Conservation (phyloP, 1,139 yeast species). For the Lodderomyces parapsilosis region DNA sequence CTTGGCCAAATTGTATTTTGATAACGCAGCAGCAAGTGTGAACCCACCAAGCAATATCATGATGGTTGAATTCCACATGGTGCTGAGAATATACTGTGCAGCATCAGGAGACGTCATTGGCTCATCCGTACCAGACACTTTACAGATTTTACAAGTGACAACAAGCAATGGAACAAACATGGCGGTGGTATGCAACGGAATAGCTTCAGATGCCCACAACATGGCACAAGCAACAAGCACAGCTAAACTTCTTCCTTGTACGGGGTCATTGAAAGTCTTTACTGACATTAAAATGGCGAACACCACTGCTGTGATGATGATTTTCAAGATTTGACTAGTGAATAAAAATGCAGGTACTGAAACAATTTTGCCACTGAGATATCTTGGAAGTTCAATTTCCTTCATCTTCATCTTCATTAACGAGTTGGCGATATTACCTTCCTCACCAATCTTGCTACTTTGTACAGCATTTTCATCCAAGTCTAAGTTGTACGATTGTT, state of each 20-base stretch:
- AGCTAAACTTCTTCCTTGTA: slow-evolving; percentile 76
- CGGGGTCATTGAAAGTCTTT: slow-evolving; percentile 66
- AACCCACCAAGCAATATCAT: slow-evolving; percentile 89
- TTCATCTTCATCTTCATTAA: slow-evolving; percentile 26
- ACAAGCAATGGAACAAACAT: slow-evolving; percentile 76
- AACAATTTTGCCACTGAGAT: slow-evolving; percentile 19
- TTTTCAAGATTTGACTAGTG: slow-evolving; percentile 41
- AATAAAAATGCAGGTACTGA: slow-evolving; percentile 29
- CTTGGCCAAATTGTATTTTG: slow-evolving; percentile 87
- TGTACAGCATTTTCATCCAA: slow-evolving; percentile 27
- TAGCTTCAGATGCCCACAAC: slow-evolving; percentile 92
- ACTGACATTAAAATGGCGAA: slow-evolving; percentile 50
- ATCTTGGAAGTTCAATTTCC: slow-evolving; percentile 18
- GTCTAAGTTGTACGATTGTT: slow-evolving; percentile 44
- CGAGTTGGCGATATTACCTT: slow-evolving; percentile 20
- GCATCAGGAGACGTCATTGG: slow-evolving; percentile 64
- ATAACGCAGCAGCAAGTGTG: slow-evolving; percentile 89
- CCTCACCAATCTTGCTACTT: slow-evolving; percentile 34
- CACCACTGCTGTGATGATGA: slow-evolving; percentile 41
- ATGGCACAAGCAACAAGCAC: slow-evolving; percentile 75
- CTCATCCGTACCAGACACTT: slow-evolving; percentile 50
- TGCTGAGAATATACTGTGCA: slow-evolving; percentile 70
- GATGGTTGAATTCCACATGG: slow-evolving; percentile 96
- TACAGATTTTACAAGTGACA: slow-evolving; percentile 70
- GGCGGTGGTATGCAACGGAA: slow-evolving; percentile 85